Conservation (phyloP, 1,284 basidiomycete genomes). For the Sanguinoderma infundibulare region DNA sequence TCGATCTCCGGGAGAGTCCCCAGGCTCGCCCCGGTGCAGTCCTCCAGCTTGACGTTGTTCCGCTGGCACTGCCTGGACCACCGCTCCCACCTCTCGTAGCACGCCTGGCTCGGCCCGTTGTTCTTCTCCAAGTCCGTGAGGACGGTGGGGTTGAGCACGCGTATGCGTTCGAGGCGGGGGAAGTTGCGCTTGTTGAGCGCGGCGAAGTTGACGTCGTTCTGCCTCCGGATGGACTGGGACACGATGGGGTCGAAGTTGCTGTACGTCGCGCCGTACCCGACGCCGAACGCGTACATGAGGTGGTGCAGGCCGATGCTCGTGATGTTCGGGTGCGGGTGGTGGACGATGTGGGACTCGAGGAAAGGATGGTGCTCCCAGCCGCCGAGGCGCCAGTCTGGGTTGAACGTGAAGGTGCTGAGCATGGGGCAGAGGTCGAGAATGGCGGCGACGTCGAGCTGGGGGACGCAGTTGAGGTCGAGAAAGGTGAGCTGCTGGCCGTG, state of each 20-base stretch:
- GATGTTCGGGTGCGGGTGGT: constrained; percentile 59
- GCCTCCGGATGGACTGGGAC: constrained; percentile 50
- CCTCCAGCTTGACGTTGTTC: constrained; percentile 60
- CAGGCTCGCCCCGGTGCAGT: constrained; percentile 64
- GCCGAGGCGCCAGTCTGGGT: constrained; percentile 65
- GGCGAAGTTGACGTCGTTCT: constrained; percentile 68
- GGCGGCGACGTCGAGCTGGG: constrained; percentile 54
- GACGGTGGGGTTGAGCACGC: constrained; percentile 58
- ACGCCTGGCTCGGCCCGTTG: constrained; percentile 49
- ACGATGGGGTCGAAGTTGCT: constrained; percentile 47
- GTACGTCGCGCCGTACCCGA: constrained; percentile 50
- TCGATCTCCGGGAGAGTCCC: constrained; percentile 59
- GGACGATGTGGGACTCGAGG: constrained; percentile 44
- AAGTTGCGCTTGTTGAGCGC: constrained; percentile 61
- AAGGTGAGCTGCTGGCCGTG: constrained; percentile 62
- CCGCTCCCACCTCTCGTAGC: constrained; percentile 64
- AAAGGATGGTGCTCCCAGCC: constrained; percentile 32
- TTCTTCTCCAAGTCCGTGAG: constrained; percentile 60
- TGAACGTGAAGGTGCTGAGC: constrained; percentile 67
- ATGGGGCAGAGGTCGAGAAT: constrained; percentile 66
- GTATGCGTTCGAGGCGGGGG: constrained; percentile 59
- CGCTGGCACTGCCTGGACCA: constrained; percentile 62
- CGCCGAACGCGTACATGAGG: constrained; percentile 68
- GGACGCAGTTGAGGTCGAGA: constrained; percentile 66
- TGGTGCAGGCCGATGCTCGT: constrained; percentile 71